phyloP scores from a whole-genome alignment of 768 basidiomycete species.

The Stropharia rugosoannulata region DNA sequence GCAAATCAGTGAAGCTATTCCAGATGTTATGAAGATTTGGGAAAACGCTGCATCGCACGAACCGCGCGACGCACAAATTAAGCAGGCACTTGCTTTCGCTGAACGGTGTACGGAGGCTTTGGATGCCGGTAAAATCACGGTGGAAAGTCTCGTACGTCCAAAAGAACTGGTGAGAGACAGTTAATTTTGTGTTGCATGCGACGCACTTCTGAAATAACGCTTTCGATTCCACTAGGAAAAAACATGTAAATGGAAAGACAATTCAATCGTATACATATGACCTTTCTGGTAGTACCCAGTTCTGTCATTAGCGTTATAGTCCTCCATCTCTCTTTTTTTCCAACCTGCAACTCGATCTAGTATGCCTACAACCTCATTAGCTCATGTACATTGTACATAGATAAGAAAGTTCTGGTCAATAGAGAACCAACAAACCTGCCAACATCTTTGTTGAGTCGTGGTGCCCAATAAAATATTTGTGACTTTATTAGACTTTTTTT shows the following conservation, averaged over 20 bases:
- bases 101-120: neutral
- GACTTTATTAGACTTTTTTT: too few species aligned
- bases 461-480: too few species aligned
- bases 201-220: neutral
- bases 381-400: too few species aligned
- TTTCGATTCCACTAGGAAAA: neutral
- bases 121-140: neutral
- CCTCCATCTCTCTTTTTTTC: too few species aligned
- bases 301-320: too few species aligned
- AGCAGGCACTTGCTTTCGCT: neutral
- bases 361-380: too few species aligned
- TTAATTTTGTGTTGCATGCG: neutral
- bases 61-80: neutral
- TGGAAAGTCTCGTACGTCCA: constrained; percentile 1
- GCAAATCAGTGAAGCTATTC: neutral
- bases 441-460: too few species aligned
- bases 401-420: too few species aligned
- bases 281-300: too few species aligned
- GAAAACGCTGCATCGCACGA: neutral
- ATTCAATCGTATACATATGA: neutral
- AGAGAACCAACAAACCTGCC: too few species aligned
- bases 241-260: neutral
- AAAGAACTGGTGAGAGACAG: constrained; percentile 1
- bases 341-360: too few species aligned
- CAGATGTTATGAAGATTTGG: neutral